Evolutionary conservation across 2,329 filamentous ascomycete genomes (phyloP).

Genomic region (Tolypocladium pustulatum): DNA sequence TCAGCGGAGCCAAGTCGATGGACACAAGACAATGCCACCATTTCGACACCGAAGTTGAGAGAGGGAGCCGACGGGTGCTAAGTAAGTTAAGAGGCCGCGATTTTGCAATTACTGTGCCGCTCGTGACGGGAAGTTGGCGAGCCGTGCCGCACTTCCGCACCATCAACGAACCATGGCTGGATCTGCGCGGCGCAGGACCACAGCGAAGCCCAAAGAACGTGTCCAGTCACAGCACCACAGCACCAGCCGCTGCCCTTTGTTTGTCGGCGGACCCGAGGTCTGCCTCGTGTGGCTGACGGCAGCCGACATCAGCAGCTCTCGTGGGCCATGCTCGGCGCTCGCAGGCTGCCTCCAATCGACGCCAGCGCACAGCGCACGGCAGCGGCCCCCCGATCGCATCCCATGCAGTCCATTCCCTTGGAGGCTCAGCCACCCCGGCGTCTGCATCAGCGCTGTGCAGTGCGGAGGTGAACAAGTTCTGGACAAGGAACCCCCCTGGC

Average conservation of each 20-base stretch:
- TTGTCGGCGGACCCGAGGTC: not conserved
- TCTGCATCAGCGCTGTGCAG: not conserved
- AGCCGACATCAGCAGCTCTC: not conserved
- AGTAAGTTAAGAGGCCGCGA: not conserved
- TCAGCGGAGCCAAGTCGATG: too few relatives aligned
- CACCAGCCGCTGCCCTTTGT: not conserved
- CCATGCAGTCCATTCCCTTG: not conserved
- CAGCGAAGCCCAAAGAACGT: too few relatives aligned
- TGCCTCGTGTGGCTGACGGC: not conserved
- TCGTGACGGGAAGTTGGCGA: not conserved
- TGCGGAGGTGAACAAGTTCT: not conserved
- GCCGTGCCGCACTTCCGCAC: not conserved
- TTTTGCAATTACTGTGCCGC: not conserved
- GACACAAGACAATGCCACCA: too few relatives aligned
- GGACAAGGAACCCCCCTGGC: not conserved
- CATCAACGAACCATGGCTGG: too few relatives aligned
- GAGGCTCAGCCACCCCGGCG: not conserved
- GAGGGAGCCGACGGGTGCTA: too few relatives aligned
- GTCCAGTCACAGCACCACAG: too few relatives aligned
- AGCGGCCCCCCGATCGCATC: not conserved
- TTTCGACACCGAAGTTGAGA: too few relatives aligned
- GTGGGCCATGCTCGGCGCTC: not conserved
- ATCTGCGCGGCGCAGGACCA: too few relatives aligned
- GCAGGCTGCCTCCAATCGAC: not conserved
- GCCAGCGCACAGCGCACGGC: not conserved